Evolutionary conservation across 176 grass and related monocot species (phyloP).

Genomic region (Microstegium vimineum): DNA sequence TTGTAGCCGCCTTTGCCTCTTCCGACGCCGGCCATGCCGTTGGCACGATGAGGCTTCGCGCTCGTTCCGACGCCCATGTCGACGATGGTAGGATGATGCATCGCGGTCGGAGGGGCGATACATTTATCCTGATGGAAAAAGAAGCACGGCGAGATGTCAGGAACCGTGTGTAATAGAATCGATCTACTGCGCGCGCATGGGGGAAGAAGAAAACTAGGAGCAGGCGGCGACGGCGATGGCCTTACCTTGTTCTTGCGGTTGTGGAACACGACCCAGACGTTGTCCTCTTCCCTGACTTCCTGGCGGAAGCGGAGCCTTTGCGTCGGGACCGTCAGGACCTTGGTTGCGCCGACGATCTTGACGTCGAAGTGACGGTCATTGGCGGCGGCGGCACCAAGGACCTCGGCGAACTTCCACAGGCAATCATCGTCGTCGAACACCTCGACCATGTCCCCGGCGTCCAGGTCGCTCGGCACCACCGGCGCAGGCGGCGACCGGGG

Average conservation of each 20-base stretch:
- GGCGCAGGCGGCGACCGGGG: constrained; percentile 35
- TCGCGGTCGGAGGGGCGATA: neutral
- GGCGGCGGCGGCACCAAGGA: neutral
- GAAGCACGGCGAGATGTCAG: neutral
- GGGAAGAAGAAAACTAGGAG: neutral
- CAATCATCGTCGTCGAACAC: constrained; percentile 28
- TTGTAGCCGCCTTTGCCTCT: neutral
- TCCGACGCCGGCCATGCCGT: neutral
- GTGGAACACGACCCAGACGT: constrained; percentile 45
- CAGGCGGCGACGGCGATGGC: neutral
- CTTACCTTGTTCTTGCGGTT: too few species aligned
- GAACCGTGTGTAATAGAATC: neutral
- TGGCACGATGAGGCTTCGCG: neutral
- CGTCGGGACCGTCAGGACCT: neutral
- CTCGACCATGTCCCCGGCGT: constrained; percentile 47
- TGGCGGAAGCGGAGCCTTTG: constrained; percentile 9
- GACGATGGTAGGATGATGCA: neutral
- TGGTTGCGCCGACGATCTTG: constrained; percentile 33
- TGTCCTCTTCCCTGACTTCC: constrained; percentile 1
- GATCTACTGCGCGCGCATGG: neutral
- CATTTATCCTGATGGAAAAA: neutral
- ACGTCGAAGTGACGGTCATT: constrained; percentile 17
- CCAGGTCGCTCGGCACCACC: constrained; percentile 22
- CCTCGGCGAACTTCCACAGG: constrained; percentile 52
- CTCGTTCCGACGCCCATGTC: neutral